A percentile compares a stretch with the other conserved stretches of the same genome.
phyloP scores from a whole-genome alignment of 805 yeast genomes.

The Metschnikowia matae region DNA sequence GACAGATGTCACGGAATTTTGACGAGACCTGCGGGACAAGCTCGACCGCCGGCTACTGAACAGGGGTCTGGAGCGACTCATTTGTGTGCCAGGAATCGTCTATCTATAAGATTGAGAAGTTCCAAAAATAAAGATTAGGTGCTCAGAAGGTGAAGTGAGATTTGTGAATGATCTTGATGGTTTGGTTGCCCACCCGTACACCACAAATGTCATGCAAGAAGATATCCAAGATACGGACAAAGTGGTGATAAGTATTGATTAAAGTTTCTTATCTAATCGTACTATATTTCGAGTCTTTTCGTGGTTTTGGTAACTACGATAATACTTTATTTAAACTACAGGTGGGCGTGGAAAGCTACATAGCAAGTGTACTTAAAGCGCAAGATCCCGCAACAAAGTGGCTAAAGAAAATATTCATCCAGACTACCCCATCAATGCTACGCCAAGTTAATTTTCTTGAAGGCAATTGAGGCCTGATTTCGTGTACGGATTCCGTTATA shows the following conservation, averaged over 20 bases:
- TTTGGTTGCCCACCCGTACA: background rate
- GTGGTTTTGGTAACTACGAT: background rate
- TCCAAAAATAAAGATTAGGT: background rate
- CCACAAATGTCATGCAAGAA: background rate
- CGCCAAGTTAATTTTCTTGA: background rate
- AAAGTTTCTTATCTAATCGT: no score
- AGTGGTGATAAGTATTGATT: background rate
- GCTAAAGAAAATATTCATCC: background rate
- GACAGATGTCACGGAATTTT: conserved; percentile 30
- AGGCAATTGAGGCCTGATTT: background rate
- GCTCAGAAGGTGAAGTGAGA: background rate
- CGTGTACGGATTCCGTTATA: no score
- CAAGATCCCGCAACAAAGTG: background rate
- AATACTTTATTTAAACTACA: background rate
- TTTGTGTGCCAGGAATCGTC: background rate
- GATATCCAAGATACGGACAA: background rate
- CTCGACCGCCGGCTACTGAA: conserved; percentile 24
- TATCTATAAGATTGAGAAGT: background rate
- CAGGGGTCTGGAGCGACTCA: conserved; percentile 9
- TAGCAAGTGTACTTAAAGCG: background rate
- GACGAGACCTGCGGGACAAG: conserved; percentile 26
- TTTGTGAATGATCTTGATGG: background rate
- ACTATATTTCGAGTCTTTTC: no score
- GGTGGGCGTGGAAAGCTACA: background rate
- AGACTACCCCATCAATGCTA: background rate